Percentiles rank a stretch among this genome's conserved stretches.
phyloP scores from a whole-genome alignment of 805 yeast genomes.

The Wickerhamiella cacticola region DNA sequence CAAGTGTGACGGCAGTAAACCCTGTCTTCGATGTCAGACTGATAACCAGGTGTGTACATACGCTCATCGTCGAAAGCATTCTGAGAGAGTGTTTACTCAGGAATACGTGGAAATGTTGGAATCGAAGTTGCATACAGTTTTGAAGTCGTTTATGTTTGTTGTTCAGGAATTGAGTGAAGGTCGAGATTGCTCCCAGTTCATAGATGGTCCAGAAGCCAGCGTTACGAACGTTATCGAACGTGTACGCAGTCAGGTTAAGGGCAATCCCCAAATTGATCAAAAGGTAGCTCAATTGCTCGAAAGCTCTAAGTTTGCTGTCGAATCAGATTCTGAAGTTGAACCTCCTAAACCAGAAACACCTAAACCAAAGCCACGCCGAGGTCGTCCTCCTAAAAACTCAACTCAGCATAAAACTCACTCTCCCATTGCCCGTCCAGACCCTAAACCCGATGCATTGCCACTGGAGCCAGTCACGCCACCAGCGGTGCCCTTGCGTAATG shows the following conservation, averaged over 20 bases:
- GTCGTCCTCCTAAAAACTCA: constrained; percentile 6
- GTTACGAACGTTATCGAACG: constrained; percentile 5
- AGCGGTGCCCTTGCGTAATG: constrained; percentile 3
- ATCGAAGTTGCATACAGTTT: constrained; percentile 9
- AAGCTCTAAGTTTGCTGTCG: neutral
- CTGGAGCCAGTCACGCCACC: constrained; percentile 7
- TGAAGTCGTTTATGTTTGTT: constrained; percentile 12
- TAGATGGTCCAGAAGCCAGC: constrained; percentile 2
- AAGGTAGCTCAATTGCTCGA: constrained; percentile 9
- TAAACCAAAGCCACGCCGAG: constrained; percentile 6
- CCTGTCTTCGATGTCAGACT: constrained; percentile 10
- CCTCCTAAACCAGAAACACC: neutral
- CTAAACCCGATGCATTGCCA: constrained; percentile 2
- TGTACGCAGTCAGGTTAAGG: neutral
- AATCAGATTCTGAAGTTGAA: neutral
- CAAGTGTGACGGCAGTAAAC: constrained; percentile 12
- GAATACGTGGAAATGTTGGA: constrained; percentile 13
- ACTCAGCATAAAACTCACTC: neutral
- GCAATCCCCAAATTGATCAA: neutral
- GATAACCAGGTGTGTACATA: constrained; percentile 13
- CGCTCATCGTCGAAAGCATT: constrained; percentile 10
- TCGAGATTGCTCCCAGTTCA: constrained; percentile 5
- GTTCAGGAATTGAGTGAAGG: constrained; percentile 10
- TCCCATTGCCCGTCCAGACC: constrained; percentile 5
- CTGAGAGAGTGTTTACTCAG: constrained; percentile 8